Evolutionary conservation across 306 rosid genomes (phyloP).

Genomic region (Arachis stenosperma): DNA sequence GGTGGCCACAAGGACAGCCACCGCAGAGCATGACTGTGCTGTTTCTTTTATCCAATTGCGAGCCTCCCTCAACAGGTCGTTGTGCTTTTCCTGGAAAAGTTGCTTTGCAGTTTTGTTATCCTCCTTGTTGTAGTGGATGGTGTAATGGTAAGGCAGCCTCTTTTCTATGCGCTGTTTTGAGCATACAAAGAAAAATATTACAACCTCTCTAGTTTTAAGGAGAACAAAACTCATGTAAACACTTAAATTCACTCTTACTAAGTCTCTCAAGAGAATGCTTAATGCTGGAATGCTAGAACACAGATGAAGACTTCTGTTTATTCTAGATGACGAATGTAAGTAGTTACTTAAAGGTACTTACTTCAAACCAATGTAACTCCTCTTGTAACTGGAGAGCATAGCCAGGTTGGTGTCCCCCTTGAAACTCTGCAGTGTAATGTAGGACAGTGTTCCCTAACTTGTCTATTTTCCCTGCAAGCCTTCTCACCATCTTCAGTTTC

Average conservation of each 20-base stretch:
- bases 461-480: slow-evolving; percentile 45
- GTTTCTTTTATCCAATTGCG: slow-evolving; percentile 47
- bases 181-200: too few species aligned
- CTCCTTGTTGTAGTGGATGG: slow-evolving; percentile 33
- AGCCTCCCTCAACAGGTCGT: slow-evolving; percentile 30
- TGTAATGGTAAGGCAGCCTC: slow-evolving; percentile 43
- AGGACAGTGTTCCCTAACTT: slow-evolving; percentile 42
- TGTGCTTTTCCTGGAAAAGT: slow-evolving; percentile 40
- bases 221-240: too few species aligned
- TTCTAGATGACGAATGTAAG: too few species aligned
- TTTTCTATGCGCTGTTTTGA: slow-evolving; percentile 38
- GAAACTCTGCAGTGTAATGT: slow-evolving; percentile 41
- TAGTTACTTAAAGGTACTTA: slow-evolving; percentile 15
- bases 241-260: too few species aligned
- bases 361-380: slow-evolving; percentile 51
- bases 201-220: too few species aligned
- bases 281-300: too few species aligned
- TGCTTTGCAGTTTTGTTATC: slow-evolving; percentile 36
- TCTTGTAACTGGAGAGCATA: slow-evolving; percentile 50
- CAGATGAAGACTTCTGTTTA: too few species aligned
- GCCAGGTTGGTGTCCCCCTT: slow-evolving; percentile 50
- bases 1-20: slow-evolving; percentile 48
- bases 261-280: too few species aligned
- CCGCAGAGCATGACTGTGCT: slow-evolving; percentile 52
- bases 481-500: slow-evolving; percentile 36